Evolutionary conservation across 805 yeast genomes (phyloP), one percentile per base, ranked within the genome.

Genomic region (Nematodospora valgi): DNA sequence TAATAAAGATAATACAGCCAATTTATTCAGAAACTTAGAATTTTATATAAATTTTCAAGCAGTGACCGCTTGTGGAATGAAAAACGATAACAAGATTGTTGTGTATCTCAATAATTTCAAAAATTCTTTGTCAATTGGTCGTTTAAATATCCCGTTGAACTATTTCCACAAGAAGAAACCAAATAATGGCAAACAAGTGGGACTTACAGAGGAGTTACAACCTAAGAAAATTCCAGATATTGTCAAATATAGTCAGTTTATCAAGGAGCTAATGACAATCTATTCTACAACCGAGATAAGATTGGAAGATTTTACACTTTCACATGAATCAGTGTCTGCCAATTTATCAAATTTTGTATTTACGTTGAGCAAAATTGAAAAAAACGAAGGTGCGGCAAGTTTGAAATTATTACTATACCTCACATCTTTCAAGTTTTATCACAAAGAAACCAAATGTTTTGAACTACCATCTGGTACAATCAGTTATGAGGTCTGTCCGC

Each of bases 391-490:
- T 9, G 30, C 27, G 21, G 39, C 27, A 23, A 25, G 24, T 7
- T 23, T 46, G 34, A 49, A 43, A 15, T 37, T 49, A 20, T 46
- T 35, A 20, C 30, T 58, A 12, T 57, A 58, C 38, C 27, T 61
- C 18, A 57, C 69, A 1, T 47, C 62, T 2, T 49, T 50, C 9
- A 56, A 46, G 30, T 11, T 65, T 4, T 49, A 35, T 29, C 65
- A 67, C 29, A 40, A 49, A 8, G 60, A 46, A 11, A 49, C 55
- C 30, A 49, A 47, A 26, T 55, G 64, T 37, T 37, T 67, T 23
- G 68, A 60, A 20, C 31, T 66, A 6, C 71, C 70, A 0, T 56
- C 70, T 3, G 54, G 57, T 10, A 50, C 69, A 1, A 45, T 58
- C 2, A 25, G 40, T 33, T 27, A 44, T 41, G 42, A 55, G 50